Conservation (phyloP, 352 stramenopile genomes). For the Phytopythium boreale region DNA sequence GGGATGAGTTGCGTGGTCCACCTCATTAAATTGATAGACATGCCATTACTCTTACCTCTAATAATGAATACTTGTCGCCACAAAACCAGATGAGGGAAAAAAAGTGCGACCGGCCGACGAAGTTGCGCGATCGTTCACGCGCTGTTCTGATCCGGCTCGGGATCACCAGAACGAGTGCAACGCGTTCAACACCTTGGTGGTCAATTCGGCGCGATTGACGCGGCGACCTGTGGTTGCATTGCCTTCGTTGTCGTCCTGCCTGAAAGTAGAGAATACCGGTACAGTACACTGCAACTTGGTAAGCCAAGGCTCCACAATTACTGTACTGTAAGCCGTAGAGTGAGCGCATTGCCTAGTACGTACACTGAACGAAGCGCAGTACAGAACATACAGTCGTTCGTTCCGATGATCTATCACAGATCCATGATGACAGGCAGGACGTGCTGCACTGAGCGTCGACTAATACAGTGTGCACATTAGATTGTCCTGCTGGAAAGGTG, state of each 20-base stretch:
- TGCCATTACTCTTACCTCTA: neutral
- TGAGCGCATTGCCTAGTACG: too few species aligned
- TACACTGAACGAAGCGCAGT: too few species aligned
- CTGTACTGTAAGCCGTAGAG: too few species aligned
- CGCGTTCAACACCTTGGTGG: neutral
- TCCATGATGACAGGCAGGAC: constrained; percentile 1
- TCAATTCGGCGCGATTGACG: too few species aligned
- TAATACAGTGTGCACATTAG: neutral
- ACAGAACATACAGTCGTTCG: too few species aligned
- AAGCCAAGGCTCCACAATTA: too few species aligned
- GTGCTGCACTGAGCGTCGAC: neutral
- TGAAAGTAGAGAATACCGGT: too few species aligned
- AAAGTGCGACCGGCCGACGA: neutral
- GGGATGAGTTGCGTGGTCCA: neutral
- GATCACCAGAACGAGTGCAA: neutral
- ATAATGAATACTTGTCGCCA: neutral
- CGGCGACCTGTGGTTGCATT: too few species aligned
- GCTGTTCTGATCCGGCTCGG: too few species aligned
- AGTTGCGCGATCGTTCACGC: neutral
- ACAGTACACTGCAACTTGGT: too few species aligned
- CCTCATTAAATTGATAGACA: neutral
- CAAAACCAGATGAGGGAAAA: neutral
- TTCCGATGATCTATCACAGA: constrained; percentile 6
- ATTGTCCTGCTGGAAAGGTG: neutral
- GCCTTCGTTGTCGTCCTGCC: too few species aligned